Percentiles rank a stretch among this genome's conserved stretches.
Evolutionary conservation across 129 eudicot species (phyloP).

Genomic region (Flaveria linearis): DNA sequence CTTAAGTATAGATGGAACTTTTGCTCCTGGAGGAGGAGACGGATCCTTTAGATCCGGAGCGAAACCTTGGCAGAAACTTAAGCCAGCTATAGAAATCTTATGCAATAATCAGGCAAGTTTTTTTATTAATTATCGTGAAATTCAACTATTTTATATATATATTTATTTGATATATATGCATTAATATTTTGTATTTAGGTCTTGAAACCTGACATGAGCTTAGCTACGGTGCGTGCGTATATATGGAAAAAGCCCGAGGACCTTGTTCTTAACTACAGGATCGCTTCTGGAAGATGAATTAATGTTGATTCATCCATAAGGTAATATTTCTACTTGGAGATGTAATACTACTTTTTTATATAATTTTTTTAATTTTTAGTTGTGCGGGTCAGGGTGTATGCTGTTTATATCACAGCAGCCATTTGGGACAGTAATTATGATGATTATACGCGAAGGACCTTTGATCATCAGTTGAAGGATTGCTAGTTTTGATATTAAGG

Average conservation of each 20-base stretch:
- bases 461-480: slow-evolving; percentile 17
- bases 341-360: background rate
- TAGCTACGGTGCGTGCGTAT: slow-evolving; percentile 95
- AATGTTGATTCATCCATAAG: slow-evolving; percentile 8
- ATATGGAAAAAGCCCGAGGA: slow-evolving; percentile 95
- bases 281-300: slow-evolving; percentile 59
- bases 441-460: slow-evolving; percentile 7
- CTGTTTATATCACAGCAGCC: background rate
- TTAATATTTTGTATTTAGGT: slow-evolving; percentile 50
- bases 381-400: slow-evolving; percentile 9
- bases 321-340: slow-evolving; percentile 25
- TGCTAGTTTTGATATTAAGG: slow-evolving; percentile 19
- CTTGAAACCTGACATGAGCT: slow-evolving; percentile 89
- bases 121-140: background rate
- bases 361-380: background rate
- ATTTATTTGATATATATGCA: background rate
- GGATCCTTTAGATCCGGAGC: slow-evolving; percentile 63
- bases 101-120: slow-evolving; percentile 92
- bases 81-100: slow-evolving; percentile 82
- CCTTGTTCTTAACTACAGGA: slow-evolving; percentile 78
- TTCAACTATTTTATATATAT: background rate
- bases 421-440: slow-evolving; percentile 5
- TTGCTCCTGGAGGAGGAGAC: slow-evolving; percentile 67
- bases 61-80: slow-evolving; percentile 84
- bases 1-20: slow-evolving; percentile 56